Base-by-base conservation (phyloP, 352 stramenopile species). In the Pythium scleroteichum region DNA sequence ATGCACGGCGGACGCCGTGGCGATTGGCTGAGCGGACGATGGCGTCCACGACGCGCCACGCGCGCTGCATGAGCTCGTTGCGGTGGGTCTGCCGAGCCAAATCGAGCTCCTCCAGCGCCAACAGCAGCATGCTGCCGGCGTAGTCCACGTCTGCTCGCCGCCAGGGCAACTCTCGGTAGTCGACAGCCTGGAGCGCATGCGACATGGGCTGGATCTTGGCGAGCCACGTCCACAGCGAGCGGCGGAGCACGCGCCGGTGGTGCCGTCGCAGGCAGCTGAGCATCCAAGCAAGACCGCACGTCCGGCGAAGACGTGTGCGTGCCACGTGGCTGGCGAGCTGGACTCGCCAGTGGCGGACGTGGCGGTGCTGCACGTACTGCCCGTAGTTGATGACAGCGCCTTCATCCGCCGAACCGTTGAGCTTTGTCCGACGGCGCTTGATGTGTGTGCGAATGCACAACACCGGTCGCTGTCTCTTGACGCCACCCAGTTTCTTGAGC, bases 211-310 rank as follows among this genome's bases (percentile, higher is more conserved):
- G 75, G 3, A 69, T 52, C 19, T 40, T 53, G 3, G 64, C 55
- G 41, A 86, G 75, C 78, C 78, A 88, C n/a, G 44, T 42, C 76
- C 78, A 88, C 12, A 86, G 33, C 17, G 78, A 60, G 44, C 66
- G 72, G 16, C 68, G 75, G 17, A 73, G 44, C 0, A 59, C 22
- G 1, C 19, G 27, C 10, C 42, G 56, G 49, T 82, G 57, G 6
- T 64, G 75, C 19, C 62, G 74, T 7, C 49, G 52, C 24, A 87
- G 22, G 27, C 55, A 53, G 1, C 64, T 51, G 13, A 66, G 24
- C 19, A 84, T 66, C n/a, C 55, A 52, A 17, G 54, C 50, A 38
- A 74, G 23, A 1, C 53, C 61, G 5, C 45, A 23, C 8, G 40
- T 8, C n/a, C 60, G 60, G 46, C 60, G 39, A 3, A 67, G 1